Percentiles rank a stretch among this genome's conserved stretches.
Conservation (phyloP, 352 stramenopile genomes). For the Pythium dissotocum region DNA sequence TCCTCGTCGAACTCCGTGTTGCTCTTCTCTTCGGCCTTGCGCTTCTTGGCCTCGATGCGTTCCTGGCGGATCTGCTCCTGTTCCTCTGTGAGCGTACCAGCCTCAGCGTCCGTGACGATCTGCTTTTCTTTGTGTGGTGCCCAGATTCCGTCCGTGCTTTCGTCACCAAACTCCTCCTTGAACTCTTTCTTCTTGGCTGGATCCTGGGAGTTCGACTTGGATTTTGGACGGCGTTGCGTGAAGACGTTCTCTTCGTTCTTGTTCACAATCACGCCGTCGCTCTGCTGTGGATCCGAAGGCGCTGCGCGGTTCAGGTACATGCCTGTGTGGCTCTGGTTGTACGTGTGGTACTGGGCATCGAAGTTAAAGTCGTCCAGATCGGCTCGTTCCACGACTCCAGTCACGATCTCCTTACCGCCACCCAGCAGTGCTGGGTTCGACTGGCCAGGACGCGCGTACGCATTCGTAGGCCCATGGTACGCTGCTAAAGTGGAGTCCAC, state of each 20-base stretch:
- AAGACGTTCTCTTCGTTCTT: conserved; percentile 27
- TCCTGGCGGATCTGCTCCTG: conserved; percentile 53
- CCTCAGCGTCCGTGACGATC: conserved; percentile 47
- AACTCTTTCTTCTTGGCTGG: conserved; percentile 17
- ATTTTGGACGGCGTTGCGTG: conserved; percentile 18
- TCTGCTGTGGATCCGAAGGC: neutral
- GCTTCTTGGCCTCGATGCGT: conserved; percentile 61
- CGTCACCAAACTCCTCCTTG: conserved; percentile 47
- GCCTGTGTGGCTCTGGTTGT: conserved; percentile 50
- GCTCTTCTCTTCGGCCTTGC: conserved; percentile 39
- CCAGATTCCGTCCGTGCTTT: conserved; percentile 54
- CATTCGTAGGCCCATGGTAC: conserved; percentile 43
- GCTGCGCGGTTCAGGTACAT: conserved; percentile 24
- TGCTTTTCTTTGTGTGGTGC: conserved; percentile 60
- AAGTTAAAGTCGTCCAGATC: conserved; percentile 80
- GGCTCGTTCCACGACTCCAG: conserved; percentile 69
- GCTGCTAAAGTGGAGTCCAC: conserved; percentile 65
- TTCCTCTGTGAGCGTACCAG: conserved; percentile 51
- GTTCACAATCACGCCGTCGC: conserved; percentile 17
- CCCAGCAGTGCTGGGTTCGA: conserved; percentile 45
- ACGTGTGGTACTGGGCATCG: conserved; percentile 79
- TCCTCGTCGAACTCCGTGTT: conserved; percentile 66
- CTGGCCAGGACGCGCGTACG: conserved; percentile 21
- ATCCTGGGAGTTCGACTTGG: conserved; percentile 31
- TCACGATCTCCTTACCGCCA: conserved; percentile 73